Evolutionary conservation across 148 eudicot genomes (phyloP), one percentile per base, ranked within the genome.

Genomic region (Camellia japonica): DNA sequence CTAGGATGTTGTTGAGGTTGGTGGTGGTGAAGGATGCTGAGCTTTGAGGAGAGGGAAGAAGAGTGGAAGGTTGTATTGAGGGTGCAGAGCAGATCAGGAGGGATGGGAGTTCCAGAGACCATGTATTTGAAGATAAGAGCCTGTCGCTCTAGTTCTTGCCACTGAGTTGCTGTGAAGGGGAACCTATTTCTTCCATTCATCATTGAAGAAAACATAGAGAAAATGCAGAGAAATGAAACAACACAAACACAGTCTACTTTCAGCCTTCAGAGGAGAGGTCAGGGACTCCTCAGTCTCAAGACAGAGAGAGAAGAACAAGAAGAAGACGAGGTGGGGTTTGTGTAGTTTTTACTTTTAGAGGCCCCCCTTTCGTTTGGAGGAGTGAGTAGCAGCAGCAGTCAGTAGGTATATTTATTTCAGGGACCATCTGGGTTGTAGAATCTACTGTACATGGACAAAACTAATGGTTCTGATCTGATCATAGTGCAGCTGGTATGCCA

Each of bases 141-240:
- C 82, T 96, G 99, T 63, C 92, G 91, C 68, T 96, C 99, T 62
- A 96, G 94, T 51, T 96, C 99, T 86, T 93, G 95, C 95, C 97
- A 93, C 71, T 96, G 99, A 14, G 93, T 79, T 55, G 95, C 90
- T 11, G 99, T 93, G 82, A 96, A 96, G 2, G 98, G 99, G 64
- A 83, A 92, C 83, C 87, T 90, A 74, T 12, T 85, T 42, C 83
- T 87, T 19, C 80, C 80, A 65, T 84, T 79, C 82, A 79, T 78
- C 82, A 75, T 77, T 49, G 23, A 42, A 18, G 8, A 30, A 41
- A 51, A 46, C 23, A 70, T 42, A 41, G 71, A 11, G 46, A 23
- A 20, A 11, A 30, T 8, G 71, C 41, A 67, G 20, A 82, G 18
- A 58, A 60, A 83, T 4, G 55, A 10, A 58, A 51, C 10, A 55